A percentile compares a stretch with the other conserved stretches of the same genome.
Evolutionary conservation across 2,329 filamentous ascomycete genomes (phyloP).

Genomic region (Fusarium beomiforme): DNA sequence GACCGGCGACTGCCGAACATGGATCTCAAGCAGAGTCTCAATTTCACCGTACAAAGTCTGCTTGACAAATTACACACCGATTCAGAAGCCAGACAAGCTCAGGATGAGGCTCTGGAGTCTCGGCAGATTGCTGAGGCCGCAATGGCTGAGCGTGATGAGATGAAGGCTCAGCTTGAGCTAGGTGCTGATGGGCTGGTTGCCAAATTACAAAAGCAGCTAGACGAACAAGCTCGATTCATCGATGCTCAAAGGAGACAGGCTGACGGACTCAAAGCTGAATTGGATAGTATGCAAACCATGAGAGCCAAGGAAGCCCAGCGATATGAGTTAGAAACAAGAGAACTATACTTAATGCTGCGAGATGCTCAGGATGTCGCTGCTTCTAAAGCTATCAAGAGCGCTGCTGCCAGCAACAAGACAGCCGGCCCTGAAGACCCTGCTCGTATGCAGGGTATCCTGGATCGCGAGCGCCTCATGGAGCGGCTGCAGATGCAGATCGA

Average conservation of each 20-base stretch:
- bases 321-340: constrained; percentile 94
- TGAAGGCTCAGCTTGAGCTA: constrained; percentile 86
- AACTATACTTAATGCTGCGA: constrained; percentile 96
- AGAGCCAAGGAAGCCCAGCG: constrained; percentile 91
- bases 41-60: constrained; percentile 95
- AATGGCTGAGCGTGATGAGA: constrained; percentile 95
- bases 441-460: constrained; percentile 90
- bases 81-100: constrained; percentile 89
- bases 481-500: constrained; percentile 95
- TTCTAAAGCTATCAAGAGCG: constrained; percentile 74
- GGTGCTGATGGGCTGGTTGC: constrained; percentile 93
- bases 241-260: constrained; percentile 87
- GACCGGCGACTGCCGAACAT: constrained; percentile 94
- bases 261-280: constrained; percentile 87
- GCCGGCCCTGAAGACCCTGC: constrained; percentile 73
- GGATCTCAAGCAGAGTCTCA: constrained; percentile 96
- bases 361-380: constrained; percentile 97
- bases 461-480: constrained; percentile 92
- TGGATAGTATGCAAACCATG: constrained; percentile 86
- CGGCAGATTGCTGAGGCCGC: constrained; percentile 94
- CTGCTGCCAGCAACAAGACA: constrained; percentile 57
- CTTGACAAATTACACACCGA: constrained; percentile 97
- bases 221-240: constrained; percentile 91
- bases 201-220: constrained; percentile 92
- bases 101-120: constrained; percentile 90